Percentiles rank a stretch among this genome's conserved stretches.
Conservation (phyloP, 2,329 filamentous ascomycete genomes). For the Gaeumannomyces sp. region DNA sequence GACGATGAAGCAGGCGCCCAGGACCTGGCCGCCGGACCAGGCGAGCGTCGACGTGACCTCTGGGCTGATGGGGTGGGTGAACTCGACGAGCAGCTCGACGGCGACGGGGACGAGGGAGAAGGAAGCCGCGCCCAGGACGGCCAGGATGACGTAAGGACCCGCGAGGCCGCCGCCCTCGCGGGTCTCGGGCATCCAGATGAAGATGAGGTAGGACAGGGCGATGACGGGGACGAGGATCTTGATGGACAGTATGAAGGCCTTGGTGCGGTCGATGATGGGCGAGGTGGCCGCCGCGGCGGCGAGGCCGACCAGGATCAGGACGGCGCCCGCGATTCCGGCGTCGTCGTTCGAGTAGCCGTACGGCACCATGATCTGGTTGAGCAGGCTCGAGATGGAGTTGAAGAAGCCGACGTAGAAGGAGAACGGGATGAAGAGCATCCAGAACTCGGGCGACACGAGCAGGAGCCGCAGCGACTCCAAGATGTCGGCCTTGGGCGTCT, state of each 20-base stretch:
- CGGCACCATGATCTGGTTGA: constrained; percentile 85
- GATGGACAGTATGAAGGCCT: constrained; percentile 68
- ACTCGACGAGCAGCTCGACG: constrained; percentile 80
- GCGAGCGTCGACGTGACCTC: constrained; percentile 78
- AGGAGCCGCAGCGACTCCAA: constrained; percentile 48
- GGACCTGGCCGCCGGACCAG: constrained; percentile 80
- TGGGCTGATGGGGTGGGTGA: constrained; percentile 79
- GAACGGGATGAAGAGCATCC: constrained; percentile 76
- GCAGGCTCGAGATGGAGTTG: constrained; percentile 80
- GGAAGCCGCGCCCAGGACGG: constrained; percentile 69
- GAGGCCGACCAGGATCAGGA: constrained; percentile 85
- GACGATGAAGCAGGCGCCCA: constrained; percentile 81
- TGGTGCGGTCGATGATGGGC: constrained; percentile 79
- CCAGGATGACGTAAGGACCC: constrained; percentile 69
- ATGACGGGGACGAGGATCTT: constrained; percentile 71
- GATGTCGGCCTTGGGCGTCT: constrained; percentile 49
- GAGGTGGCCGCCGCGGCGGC: constrained; percentile 68
- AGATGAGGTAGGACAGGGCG: constrained; percentile 63
- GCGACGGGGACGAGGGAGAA: constrained; percentile 80
- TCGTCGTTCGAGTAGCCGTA: constrained; percentile 80
- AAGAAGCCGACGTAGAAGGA: constrained; percentile 83
- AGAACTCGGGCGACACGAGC: constrained; percentile 62
- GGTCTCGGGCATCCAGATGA: constrained; percentile 74
- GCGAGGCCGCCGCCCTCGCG: constrained; percentile 40
- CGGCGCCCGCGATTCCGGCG: constrained; percentile 81